A percentile compares a stretch with the other conserved stretches of the same genome.
phyloP scores from a whole-genome alignment of 495 filamentous ascomycete species.

The Apodospora peruviana region DNA sequence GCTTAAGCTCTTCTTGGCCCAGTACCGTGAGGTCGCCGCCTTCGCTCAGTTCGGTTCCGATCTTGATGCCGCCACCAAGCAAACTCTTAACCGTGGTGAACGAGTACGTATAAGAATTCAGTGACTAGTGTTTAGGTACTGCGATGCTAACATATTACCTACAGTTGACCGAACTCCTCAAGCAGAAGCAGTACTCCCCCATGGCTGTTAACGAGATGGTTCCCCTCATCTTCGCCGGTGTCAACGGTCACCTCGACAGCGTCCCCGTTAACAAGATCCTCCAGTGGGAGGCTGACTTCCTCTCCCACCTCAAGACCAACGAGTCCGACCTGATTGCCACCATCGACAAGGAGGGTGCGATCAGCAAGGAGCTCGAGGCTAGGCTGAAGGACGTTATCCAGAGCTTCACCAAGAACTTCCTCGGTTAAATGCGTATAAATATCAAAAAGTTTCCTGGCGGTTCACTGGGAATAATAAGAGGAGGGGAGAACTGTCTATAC shows the following conservation, averaged over 20 bases:
- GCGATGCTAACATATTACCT: no score
- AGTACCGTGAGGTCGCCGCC: slow-evolving; percentile 99
- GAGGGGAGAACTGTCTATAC: slow-evolving; percentile 44
- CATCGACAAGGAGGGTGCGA: slow-evolving; percentile 92
- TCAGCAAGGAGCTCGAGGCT: slow-evolving; percentile 91
- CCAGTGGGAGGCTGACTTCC: slow-evolving; percentile 89
- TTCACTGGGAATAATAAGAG: slow-evolving; percentile 20
- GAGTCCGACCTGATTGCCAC: slow-evolving; percentile 75
- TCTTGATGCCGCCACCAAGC: slow-evolving; percentile 97
- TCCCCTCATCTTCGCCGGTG: slow-evolving; percentile 97
- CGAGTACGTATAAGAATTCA: slow-evolving; percentile 58
- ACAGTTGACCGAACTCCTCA: slow-evolving; percentile 87
- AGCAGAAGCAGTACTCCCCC: slow-evolving; percentile 99
- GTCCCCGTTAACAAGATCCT: slow-evolving; percentile 85
- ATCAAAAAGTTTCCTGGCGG: slow-evolving; percentile 19
- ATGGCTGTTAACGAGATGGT: slow-evolving; percentile 99
- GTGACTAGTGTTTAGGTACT: no score
- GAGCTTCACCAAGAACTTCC: slow-evolving; percentile 92
- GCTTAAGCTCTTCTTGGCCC: slow-evolving; percentile 99
- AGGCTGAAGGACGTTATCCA: slow-evolving; percentile 74
- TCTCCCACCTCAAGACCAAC: slow-evolving; percentile 83
- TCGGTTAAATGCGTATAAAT: slow-evolving; percentile 38
- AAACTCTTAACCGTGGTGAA: slow-evolving; percentile 97
- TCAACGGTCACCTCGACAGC: slow-evolving; percentile 88
- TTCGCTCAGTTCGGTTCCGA: slow-evolving; percentile 99